A percentile compares a stretch with the other conserved stretches of the same genome.
Evolutionary conservation across 345 rosid genomes (phyloP).

Genomic region (Leavenworthia alabamica): DNA sequence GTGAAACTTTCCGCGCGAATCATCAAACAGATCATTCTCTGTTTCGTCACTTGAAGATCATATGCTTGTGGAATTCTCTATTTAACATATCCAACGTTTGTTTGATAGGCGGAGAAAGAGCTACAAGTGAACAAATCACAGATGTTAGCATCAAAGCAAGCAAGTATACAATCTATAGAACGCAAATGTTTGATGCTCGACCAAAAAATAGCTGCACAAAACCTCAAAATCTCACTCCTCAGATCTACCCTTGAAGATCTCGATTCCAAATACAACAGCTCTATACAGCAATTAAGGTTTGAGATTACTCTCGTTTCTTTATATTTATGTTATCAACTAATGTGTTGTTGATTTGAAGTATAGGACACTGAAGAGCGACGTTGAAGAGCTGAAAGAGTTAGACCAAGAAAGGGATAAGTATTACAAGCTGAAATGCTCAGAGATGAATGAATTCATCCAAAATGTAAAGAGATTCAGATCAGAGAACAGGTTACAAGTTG

Average conservation of each 20-base stretch:
- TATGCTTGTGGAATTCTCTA: too few relatives aligned
- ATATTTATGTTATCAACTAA: not conserved
- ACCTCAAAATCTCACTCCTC: slow-evolving; percentile 47
- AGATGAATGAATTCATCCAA: slow-evolving; percentile 49
- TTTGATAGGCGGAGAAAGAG: slow-evolving; percentile 59
- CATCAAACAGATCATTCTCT: not conserved
- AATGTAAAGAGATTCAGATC: slow-evolving; percentile 31
- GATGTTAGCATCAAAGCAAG: slow-evolving; percentile 42
- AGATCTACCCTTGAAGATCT: slow-evolving; percentile 41
- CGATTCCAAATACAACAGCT: slow-evolving; percentile 34
- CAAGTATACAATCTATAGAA: slow-evolving; percentile 37
- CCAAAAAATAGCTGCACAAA: slow-evolving; percentile 46
- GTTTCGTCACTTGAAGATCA: too few relatives aligned
- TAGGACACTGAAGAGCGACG: slow-evolving; percentile 50
- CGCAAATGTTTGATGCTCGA: slow-evolving; percentile 52
- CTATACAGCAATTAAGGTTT: slow-evolving; percentile 38
- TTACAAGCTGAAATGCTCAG: slow-evolving; percentile 35
- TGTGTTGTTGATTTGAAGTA: not conserved
- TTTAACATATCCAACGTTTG: too few relatives aligned
- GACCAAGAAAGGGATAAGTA: slow-evolving; percentile 50
- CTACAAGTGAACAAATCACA: slow-evolving; percentile 43
- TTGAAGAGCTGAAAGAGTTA: slow-evolving; percentile 48
- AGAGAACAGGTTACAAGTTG: slow-evolving; percentile 32
- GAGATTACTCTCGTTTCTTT: not conserved
- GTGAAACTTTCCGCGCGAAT: not conserved